phyloP scores from a whole-genome alignment of 2,329 filamentous ascomycete species.

The Ascocoryne sarcoides region DNA sequence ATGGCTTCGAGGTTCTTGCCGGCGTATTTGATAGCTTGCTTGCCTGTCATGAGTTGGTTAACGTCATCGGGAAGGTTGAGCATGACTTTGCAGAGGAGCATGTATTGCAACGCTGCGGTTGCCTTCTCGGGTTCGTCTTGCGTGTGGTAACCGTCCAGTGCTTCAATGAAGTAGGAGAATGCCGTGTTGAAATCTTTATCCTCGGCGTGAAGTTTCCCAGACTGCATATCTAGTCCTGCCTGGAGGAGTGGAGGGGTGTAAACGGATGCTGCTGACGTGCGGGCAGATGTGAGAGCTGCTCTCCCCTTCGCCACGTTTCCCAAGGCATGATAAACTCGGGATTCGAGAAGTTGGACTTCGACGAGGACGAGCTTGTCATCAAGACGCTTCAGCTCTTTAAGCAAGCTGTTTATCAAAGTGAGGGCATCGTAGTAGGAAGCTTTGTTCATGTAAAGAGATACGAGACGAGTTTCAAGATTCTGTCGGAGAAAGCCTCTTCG shows the following conservation, averaged over 20 bases:
- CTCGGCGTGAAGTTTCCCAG: constrained; percentile 96
- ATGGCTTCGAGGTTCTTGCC: constrained; percentile 95
- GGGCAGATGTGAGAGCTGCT: constrained; percentile 85
- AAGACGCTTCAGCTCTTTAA: constrained; percentile 93
- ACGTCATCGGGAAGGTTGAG: constrained; percentile 95
- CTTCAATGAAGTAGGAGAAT: constrained; percentile 98
- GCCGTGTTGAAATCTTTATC: constrained; percentile 99
- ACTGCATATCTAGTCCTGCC: constrained; percentile 97
- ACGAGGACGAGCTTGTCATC: constrained; percentile 98
- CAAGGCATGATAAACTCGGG: constrained; percentile 91
- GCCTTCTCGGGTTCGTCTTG: constrained; percentile 83
- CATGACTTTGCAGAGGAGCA: constrained; percentile 99
- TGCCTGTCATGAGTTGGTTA: constrained; percentile 86
- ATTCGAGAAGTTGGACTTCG: constrained; percentile 95
- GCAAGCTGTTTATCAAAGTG: constrained; percentile 89
- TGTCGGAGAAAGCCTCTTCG: constrained; percentile 93
- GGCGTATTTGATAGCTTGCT: constrained; percentile 94
- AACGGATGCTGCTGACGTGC: constrained; percentile 91
- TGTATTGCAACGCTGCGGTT: constrained; percentile 97
- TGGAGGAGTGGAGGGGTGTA: constrained; percentile 94
- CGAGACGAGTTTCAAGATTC: constrained; percentile 93
- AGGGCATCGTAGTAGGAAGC: constrained; percentile 96
- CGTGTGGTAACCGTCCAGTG: constrained; percentile 89
- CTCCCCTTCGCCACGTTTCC: constrained; percentile 95
- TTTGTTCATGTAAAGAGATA: constrained; percentile 92